Evolutionary conservation across 1,284 basidiomycete genomes (phyloP).

Genomic region (Cutaneotrichosporon sp.): DNA sequence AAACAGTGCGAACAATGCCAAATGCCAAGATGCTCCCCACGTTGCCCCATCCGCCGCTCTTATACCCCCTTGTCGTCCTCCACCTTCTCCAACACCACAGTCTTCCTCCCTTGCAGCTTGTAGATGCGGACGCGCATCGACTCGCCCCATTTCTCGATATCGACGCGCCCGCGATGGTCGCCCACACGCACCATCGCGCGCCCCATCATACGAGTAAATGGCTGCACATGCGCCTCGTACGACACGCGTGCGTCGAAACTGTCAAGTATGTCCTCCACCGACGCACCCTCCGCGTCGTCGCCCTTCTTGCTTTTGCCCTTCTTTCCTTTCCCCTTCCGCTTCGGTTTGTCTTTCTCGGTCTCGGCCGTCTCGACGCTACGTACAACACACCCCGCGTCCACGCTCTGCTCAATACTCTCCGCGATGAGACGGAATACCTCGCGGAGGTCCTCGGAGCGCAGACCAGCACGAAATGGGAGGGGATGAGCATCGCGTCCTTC

Average conservation of each 20-base stretch:
- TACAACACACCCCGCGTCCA: background rate
- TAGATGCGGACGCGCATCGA: background rate
- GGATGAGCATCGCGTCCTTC: conserved; percentile 4
- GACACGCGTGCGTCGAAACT: conserved; percentile 10
- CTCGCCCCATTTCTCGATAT: conserved; percentile 2
- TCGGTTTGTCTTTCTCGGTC: background rate
- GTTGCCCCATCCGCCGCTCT: background rate
- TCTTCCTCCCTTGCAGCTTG: background rate
- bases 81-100: background rate
- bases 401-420: conserved; percentile 8
- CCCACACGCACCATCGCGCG: conserved; percentile 24
- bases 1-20: conserved; percentile 8
- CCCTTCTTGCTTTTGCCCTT: background rate
- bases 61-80: background rate
- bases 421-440: conserved; percentile 19
- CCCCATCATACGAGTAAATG: conserved; percentile 30
- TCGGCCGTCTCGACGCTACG: background rate
- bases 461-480: background rate
- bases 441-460: conserved; percentile 6
- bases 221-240: conserved; percentile 26
- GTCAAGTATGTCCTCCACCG: background rate
- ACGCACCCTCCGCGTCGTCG: background rate
- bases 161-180: conserved; percentile 23
- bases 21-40: background rate
- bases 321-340: background rate